Evolutionary conservation across 2,329 filamentous ascomycete genomes (phyloP).

Genomic region (Paecilomyces fulvus): DNA sequence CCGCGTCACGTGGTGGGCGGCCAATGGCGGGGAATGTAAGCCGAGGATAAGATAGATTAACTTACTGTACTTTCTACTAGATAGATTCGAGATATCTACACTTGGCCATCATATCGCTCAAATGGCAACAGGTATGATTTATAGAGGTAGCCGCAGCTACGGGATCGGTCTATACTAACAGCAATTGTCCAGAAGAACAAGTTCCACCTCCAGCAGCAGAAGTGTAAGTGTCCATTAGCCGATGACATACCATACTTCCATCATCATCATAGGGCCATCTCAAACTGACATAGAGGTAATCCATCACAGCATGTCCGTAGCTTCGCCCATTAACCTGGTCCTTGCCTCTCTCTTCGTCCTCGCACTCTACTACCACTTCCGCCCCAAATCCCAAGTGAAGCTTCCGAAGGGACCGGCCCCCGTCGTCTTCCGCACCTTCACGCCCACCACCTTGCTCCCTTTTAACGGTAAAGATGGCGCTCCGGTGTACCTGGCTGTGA

Average conservation of each 20-base stretch:
- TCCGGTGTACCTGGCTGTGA: slow-evolving; percentile 85
- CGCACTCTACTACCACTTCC: slow-evolving; percentile 51
- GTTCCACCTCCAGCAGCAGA: slow-evolving; percentile 21
- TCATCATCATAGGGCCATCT: slow-evolving; percentile 26
- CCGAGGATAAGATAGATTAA: not conserved
- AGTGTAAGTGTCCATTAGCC: slow-evolving; percentile 21
- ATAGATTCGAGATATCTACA: too few relatives aligned
- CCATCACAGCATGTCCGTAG: slow-evolving; percentile 42
- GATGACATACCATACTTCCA: slow-evolving; percentile 9
- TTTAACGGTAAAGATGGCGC: slow-evolving; percentile 67
- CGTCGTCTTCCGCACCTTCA: slow-evolving; percentile 80
- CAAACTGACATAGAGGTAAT: slow-evolving; percentile 1
- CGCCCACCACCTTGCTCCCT: slow-evolving; percentile 71
- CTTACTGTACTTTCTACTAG: too few relatives aligned
- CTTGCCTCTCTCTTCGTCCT: slow-evolving; percentile 51
- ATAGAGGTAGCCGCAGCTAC: not conserved
- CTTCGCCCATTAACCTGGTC: slow-evolving; percentile 54
- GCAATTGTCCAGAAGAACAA: slow-evolving; percentile 12
- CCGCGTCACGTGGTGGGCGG: not conserved
- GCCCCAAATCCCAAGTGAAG: slow-evolving; percentile 42
- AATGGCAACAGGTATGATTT: not conserved
- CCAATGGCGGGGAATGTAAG: not conserved
- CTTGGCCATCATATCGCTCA: not conserved
- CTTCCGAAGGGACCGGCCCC: slow-evolving; percentile 52
- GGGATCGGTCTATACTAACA: slow-evolving; percentile 2